Base-by-base conservation (phyloP, 495 filamentous ascomycete genomes). In the Penicillium roqueforti region DNA sequence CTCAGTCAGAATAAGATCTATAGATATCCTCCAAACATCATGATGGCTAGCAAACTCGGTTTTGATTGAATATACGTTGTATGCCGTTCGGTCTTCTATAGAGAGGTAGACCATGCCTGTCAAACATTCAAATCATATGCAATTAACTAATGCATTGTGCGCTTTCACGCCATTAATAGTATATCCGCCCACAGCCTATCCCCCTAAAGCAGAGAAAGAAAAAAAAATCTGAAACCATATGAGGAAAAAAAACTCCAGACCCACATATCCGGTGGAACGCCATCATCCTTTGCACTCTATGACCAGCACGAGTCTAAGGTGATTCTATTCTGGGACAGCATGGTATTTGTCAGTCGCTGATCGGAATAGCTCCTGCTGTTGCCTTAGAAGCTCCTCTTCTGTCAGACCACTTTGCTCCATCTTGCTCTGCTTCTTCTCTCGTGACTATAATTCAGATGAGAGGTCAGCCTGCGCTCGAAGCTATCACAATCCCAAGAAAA, bases 371-470 rank as follows among this genome's bases (percentile, higher is more conserved):
- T 93, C 89, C 74, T 91, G 84, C 65, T 98, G 93, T 56, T 96
- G 82, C 11, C 85, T 81, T 39, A 95, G 78, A 19, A 98, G 80
- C 69, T 98, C 86, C 61, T 95, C 93, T 67, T 95, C 81, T 0
- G 87, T 86, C 70, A 97, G 68, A 4, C 93, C 93, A 66, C 90
- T 95, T 65, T 90, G 84, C 64, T 96, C 93, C 72, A 97, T 87
- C 73, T 97, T 97, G 71, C 89, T 95, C 57, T 92, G 86, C 65
- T 95, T 95, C 80, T 95, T 96, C 76, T 98, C 93, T 25, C 95
- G 87, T 5, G 84, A 87, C 92, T 98, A 56, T 51, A 51, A 31
- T 43, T 16, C 2, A 3, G 32, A 47, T 20, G 1, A 18, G 19
- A 47, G 26, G 47, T 49, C 4, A 61, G 43, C 20, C 9, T 56